Evolutionary conservation across 2,329 filamentous ascomycete species (phyloP), one percentile per base, ranked within the genome.

Genomic region (Emergomyces orientalis): DNA sequence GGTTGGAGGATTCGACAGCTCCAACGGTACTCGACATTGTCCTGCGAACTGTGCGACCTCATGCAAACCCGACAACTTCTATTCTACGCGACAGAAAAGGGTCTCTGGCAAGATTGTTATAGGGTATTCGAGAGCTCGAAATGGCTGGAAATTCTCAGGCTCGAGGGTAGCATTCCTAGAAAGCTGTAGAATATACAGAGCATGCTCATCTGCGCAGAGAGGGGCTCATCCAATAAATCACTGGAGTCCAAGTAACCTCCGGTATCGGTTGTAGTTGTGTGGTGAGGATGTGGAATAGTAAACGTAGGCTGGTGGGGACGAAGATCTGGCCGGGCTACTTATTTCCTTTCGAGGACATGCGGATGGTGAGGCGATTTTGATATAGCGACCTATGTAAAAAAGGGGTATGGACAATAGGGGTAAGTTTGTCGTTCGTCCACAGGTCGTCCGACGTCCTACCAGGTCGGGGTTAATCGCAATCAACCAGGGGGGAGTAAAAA

Each of bases 11-110:
- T 25, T 30, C 45, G 37, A 43, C 17, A 39, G 58, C 25, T 25
- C 58, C 58, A 13, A 51, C 6, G 14, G 34, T 37, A 39, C 43
- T 39, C 30, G 58, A 60, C 58, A 60, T 60, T 22, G 27, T 60
- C 41, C 25, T 19, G 11, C 13, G 43, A 25, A 34, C 43, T 25
- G 32, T 43, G 39, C 17, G 9, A 30, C 11, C 39, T 58, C 56
- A 41, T 27, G 11, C 19, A 58, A 43, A 14, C 54, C 22, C 11
- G 32, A 22, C 56, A n/a, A n/a, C 34, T 43, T 30, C 34, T 45
- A 22, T 58, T 56, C 51, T 32, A 7, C 13, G 5, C 11, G 34
- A 39, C 19, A 14, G 30, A 25, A 45, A 19, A 11, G 13, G 27
- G 22, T 7, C 6, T 27, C 17, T 14, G 19, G n/a, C 6, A 27